Base-by-base conservation (phyloP, 192 early-diverging fungal genomes). In the Backusella tarrabulga region DNA sequence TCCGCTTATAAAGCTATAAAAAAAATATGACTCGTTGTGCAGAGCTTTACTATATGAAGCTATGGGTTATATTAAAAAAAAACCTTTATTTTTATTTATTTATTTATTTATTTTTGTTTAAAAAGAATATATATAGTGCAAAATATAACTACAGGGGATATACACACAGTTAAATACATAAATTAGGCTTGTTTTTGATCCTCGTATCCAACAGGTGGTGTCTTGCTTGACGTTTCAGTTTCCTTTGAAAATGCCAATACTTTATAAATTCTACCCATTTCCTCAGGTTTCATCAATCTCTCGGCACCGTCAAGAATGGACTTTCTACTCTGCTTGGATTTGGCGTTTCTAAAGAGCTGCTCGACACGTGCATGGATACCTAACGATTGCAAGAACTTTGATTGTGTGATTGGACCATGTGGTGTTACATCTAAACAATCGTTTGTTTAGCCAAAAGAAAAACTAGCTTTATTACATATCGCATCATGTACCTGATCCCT, bases 221-320 rank as follows among this genome's bases (percentile, higher is more conserved):
- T 12, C 23, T 63, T 29, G 8, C 12, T 63, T 29, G 56, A 63
- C 9, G 52, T 42, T 35, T 46, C 35, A 17, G 60, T 50, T 34
- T 74, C 74, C 34, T 82, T 78, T 14, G 77, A 19, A 76, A 82
- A 82, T 0, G 92, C 90, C 73, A 95, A 83, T 0, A 87, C 88
- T 85, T 96, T 95, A 82, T 98, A 98, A 42, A 95, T 90, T 41
- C 89, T 88, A 7, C 97, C 97, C 97, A 98, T 98, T 68, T 85
- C 84, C 29, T 85, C 77, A 9, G 90, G 90, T 29, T 95, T 91
- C 1, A 95, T 88, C 15, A 98, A 81, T 3, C 97, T 86, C 72
- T 93, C 89, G 74, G 90, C 94, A 32, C 90, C 88, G 12, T 85
- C 79, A 38, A 94, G 90, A 34, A 98, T 79, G 15, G 86, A 84